Conservation (phyloP, 805 yeast species). For the Metschnikowia lochheadii region DNA sequence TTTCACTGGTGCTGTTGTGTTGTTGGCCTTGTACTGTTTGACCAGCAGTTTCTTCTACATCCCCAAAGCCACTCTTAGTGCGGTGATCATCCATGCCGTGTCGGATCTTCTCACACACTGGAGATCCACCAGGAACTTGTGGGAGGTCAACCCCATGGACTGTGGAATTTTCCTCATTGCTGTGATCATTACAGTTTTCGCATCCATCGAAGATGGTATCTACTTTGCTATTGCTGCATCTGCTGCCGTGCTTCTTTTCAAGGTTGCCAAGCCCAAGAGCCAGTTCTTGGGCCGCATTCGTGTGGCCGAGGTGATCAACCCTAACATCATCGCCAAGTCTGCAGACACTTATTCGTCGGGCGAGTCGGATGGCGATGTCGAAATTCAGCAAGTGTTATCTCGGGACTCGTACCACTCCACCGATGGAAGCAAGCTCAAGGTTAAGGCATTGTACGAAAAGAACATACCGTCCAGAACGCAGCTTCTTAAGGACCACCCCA, state of each 20-base stretch:
- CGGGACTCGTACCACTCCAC: slow-evolving; percentile 25
- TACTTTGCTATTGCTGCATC: slow-evolving; percentile 89
- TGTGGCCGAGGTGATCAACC: slow-evolving; percentile 68
- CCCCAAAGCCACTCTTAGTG: slow-evolving; percentile 83
- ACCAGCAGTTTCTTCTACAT: slow-evolving; percentile 83
- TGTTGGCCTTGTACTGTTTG: slow-evolving; percentile 79
- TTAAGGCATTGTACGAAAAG: slow-evolving; percentile 14
- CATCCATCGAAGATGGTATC: slow-evolving; percentile 82
- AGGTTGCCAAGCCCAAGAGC: slow-evolving; percentile 78
- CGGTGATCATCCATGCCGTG: slow-evolving; percentile 91
- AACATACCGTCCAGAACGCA: slow-evolving; percentile 19
- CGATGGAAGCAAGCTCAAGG: slow-evolving; percentile 21
- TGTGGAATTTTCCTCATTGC: slow-evolving; percentile 68
- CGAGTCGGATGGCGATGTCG: slow-evolving; percentile 27
- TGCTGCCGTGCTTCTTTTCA: slow-evolving; percentile 65
- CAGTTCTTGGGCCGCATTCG: slow-evolving; percentile 75
- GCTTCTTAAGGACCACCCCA: slow-evolving; percentile 27
- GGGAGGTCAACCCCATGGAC: slow-evolving; percentile 72
- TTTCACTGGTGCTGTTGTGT: slow-evolving; percentile 83
- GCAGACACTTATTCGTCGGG: slow-evolving; percentile 19
- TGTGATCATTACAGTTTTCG: slow-evolving; percentile 69
- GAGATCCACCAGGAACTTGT: slow-evolving; percentile 62
- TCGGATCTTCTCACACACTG: slow-evolving; percentile 75
- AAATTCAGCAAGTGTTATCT: slow-evolving; percentile 42
- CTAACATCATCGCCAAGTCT: slow-evolving; percentile 37